phyloP scores from a whole-genome alignment of 1,139 yeast species.

The Wickerhamiella pararugosa region DNA sequence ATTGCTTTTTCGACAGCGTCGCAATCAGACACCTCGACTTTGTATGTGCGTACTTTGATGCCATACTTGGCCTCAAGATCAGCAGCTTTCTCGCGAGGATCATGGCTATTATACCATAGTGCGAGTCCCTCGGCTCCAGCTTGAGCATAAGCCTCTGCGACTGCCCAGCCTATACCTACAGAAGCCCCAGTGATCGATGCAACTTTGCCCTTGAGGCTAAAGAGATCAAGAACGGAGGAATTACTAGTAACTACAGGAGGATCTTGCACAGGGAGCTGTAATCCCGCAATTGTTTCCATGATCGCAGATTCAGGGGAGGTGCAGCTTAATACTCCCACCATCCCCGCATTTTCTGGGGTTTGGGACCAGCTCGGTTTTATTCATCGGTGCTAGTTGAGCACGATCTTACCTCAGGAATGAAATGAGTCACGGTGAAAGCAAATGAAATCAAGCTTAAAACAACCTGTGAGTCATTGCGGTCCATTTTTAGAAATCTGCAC shows the following conservation, averaged over 20 bases:
- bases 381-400: too few relatives aligned
- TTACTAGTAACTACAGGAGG: neutral
- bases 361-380: too few relatives aligned
- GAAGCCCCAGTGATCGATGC: slow-evolving; percentile 80
- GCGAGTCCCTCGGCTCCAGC: slow-evolving; percentile 80
- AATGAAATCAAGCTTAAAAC: too few relatives aligned
- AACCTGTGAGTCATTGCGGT: too few relatives aligned
- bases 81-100: slow-evolving; percentile 27
- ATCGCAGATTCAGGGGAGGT: neutral
- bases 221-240: slow-evolving; percentile 13
- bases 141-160: slow-evolving; percentile 74
- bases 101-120: slow-evolving; percentile 48
- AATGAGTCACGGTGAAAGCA: too few relatives aligned
- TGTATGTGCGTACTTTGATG: slow-evolving; percentile 44
- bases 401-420: too few relatives aligned
- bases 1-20: slow-evolving; percentile 37
- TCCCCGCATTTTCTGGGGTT: too few relatives aligned
- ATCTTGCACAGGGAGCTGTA: too few relatives aligned
- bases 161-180: slow-evolving; percentile 70
- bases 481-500: too few relatives aligned
- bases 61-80: slow-evolving; percentile 36
- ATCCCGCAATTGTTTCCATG: neutral
- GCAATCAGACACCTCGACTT: slow-evolving; percentile 42
- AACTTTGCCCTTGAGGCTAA: slow-evolving; percentile 22
- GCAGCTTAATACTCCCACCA: too few relatives aligned